Conservation (phyloP, 2,329 filamentous ascomycete genomes). For the Pseudocercospora eumusae region DNA sequence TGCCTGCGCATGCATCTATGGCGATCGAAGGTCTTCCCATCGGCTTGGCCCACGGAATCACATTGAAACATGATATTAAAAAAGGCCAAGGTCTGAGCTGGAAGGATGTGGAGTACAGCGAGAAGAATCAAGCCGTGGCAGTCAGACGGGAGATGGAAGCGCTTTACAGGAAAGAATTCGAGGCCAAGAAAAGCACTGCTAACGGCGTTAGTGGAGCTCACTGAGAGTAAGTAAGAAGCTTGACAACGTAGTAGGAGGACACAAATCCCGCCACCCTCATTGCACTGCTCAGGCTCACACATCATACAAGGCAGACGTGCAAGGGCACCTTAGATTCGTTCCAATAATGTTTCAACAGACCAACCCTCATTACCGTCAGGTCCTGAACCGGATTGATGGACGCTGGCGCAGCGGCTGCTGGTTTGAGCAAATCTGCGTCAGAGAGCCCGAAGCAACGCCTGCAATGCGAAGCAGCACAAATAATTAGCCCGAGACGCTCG, state of each 20-base stretch:
- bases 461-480: too few species aligned
- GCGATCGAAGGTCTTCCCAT: constrained; percentile 48
- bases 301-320: neutral
- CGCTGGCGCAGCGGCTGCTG: neutral
- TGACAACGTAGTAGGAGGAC: neutral
- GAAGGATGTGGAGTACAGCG: constrained; percentile 49
- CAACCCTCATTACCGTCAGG: neutral
- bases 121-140: constrained; percentile 43
- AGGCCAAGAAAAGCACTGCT: constrained; percentile 12
- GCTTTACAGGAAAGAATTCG: constrained; percentile 37
- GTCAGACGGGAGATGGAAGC: constrained; percentile 50
- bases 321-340: too few species aligned
- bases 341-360: too few species aligned
- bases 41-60: constrained; percentile 47
- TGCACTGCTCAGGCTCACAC: neutral
- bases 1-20: constrained; percentile 46
- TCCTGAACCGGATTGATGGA: neutral
- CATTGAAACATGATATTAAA: constrained; percentile 46
- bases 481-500: too few species aligned
- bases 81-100: constrained; percentile 49
- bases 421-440: neutral
- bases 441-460: too few species aligned
- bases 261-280: neutral
- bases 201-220: constrained; percentile 13
- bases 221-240: neutral